Evolutionary conservation across 1,139 yeast species (phyloP), one percentile per base, ranked within the genome.

Genomic region (Saccharomyces hybrid): DNA sequence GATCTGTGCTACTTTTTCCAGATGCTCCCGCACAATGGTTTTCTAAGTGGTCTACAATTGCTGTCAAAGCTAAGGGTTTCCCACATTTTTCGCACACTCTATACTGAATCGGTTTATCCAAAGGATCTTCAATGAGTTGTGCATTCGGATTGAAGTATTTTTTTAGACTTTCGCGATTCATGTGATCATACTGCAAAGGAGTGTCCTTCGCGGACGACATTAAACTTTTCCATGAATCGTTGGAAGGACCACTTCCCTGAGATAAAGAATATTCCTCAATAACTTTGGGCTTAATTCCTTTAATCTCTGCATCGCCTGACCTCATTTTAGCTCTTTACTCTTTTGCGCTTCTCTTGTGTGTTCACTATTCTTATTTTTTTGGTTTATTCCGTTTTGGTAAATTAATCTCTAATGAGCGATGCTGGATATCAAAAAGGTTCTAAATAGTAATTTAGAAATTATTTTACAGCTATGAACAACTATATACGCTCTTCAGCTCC

Each of bases 51-150:
- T 64, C 68, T 31, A 64, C 53, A 11, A 68, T 54, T 2, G 61
- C 59, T 8, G 59, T 57, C 27, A 61, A 51, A 28, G 61, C 56
- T 6, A 86, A 75, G 1, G 93, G 93, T 56, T 85, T 75, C 50
- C 78, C 76, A 66, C 95, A 86, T 56, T 75, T 72, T 55, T 81
- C 82, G 67, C 95, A 86, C 62, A 84, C 77, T 60, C 85, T 77
- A 64, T 82, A 86, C 53, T 77, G 75, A 27, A 82, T 64, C 25
- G 73, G 77, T 62, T 61, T 76, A 58, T 65, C 77, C 57, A 73
- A 67, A 57, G 73, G 84, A 66, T 67, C 73, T 56, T 69, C 74
- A 61, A 64, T 72, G 32, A 65, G 54, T 7, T 52, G 56, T 9
- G 62, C 59, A 52, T 61, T 63, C 7, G 63, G 51, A 53, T 59